These are phyloP conservation scores for Beauveria asiatica DNA, from an alignment of 2,329 filamentous ascomycete species.

Conservation along the genomic window DNA sequence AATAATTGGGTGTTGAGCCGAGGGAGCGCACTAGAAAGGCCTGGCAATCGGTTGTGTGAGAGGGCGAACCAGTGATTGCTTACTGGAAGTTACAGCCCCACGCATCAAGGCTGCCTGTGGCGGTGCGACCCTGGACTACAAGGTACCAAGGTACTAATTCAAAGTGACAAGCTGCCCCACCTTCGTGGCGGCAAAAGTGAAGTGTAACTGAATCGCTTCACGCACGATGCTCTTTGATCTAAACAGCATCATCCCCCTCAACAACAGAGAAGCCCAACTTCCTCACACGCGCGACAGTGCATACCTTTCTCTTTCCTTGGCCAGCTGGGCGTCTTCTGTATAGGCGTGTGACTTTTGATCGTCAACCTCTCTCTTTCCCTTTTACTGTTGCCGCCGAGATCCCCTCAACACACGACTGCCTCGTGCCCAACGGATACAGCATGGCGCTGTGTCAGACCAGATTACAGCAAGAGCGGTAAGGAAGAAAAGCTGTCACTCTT, in stretches of 20 bases:
- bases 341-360: not conserved
- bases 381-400: not conserved
- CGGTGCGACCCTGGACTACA: slow-evolving; percentile 1
- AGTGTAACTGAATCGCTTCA: not conserved
- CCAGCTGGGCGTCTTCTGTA: not conserved
- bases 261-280: not conserved
- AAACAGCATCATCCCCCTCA: not conserved
- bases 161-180: too few species aligned
- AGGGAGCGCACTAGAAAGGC: slow-evolving; percentile 10
- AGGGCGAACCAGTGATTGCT: not conserved
- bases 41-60: not conserved
- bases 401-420: not conserved
- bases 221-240: not conserved
- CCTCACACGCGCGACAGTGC: not conserved
- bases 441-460: slow-evolving; percentile 90
- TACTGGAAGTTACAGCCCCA: not conserved
- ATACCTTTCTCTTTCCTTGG: not conserved
- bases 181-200: not conserved
- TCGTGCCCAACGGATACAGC: not conserved
- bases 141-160: too few species aligned
- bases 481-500: slow-evolving; percentile 7
- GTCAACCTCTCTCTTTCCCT: not conserved
- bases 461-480: slow-evolving; percentile 78
- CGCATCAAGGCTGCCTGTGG: not conserved
- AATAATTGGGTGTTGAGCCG: slow-evolving; percentile 8